Percentiles rank a stretch among this genome's conserved stretches.
phyloP scores from a whole-genome alignment of 352 stramenopile genomes.

The Globisporangium paroecandrum region DNA sequence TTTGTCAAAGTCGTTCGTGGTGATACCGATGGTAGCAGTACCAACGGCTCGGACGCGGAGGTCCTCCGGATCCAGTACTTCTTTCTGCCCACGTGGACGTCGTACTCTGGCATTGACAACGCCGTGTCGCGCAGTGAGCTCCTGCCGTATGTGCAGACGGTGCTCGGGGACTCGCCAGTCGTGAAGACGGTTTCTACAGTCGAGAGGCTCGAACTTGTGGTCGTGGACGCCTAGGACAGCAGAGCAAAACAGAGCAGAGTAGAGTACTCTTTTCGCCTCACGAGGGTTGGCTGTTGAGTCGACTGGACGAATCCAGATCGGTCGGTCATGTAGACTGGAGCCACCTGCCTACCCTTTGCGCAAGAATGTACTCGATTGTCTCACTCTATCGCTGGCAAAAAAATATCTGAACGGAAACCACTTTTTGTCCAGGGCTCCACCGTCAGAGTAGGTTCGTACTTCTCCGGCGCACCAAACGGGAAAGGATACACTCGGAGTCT shows the following conservation, averaged over 20 bases:
- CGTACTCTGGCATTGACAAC: not conserved
- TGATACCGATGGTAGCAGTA: not conserved
- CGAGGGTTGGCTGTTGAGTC: not conserved
- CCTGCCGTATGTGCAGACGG: not conserved
- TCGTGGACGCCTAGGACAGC: not conserved
- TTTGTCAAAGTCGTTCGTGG: not conserved
- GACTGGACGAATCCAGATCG: not conserved
- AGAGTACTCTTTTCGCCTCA: not conserved
- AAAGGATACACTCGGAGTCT: no score
- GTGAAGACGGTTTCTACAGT: not conserved
- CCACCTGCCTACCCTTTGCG: no score
- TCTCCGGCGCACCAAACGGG: no score
- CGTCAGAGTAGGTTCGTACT: no score
- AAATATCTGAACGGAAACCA: no score
- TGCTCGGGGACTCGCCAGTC: not conserved
- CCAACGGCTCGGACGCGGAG: not conserved
- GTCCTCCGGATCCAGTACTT: not conserved
- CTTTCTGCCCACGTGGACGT: constrained; percentile 1
- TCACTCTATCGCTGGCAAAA: no score
- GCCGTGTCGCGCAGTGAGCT: not conserved
- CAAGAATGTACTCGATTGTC: no score
- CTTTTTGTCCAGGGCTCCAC: no score
- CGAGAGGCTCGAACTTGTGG: not conserved
- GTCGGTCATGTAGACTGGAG: not conserved
- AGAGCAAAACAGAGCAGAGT: no score